Evolutionary conservation across 306 rosid genomes (phyloP).

Genomic region (Betula pendula): DNA sequence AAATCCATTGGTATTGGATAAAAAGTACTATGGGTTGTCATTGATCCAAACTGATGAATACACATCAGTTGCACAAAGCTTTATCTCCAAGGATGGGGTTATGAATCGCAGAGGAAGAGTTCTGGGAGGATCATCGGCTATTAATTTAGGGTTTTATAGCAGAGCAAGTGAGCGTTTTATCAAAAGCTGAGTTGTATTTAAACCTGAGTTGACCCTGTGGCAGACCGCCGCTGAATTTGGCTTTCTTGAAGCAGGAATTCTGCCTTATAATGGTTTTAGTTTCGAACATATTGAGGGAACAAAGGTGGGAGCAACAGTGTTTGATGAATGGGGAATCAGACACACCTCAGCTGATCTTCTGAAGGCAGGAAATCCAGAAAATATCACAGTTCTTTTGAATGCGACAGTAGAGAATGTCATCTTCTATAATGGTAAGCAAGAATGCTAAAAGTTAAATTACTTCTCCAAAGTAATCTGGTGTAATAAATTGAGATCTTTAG

Average conservation of each 20-base stretch:
- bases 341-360: conserved; percentile 73
- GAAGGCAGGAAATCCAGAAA: conserved; percentile 49
- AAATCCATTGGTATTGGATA: conserved; percentile 56
- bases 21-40: conserved; percentile 57
- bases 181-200: conserved; percentile 51
- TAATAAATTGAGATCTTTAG: no score
- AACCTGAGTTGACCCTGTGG: conserved; percentile 59
- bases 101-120: conserved; percentile 71
- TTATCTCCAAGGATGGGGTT: conserved; percentile 62
- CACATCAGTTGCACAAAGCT: conserved; percentile 68
- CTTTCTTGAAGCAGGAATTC: conserved; percentile 71
- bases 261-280: conserved; percentile 71
- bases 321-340: conserved; percentile 59
- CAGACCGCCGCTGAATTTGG: conserved; percentile 66
- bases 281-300: conserved; percentile 72
- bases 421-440: conserved; percentile 48
- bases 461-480: neutral
- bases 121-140: conserved; percentile 76
- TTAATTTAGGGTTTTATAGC: conserved; percentile 74
- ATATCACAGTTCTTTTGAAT: conserved; percentile 59
- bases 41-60: conserved; percentile 44
- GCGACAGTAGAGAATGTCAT: conserved; percentile 67
- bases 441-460: neutral
- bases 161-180: conserved; percentile 71
- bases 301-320: conserved; percentile 65